Evolutionary conservation across 805 yeast genomes (phyloP), one percentile per base, ranked within the genome.

Genomic region (Maudiozyma bulderi): DNA sequence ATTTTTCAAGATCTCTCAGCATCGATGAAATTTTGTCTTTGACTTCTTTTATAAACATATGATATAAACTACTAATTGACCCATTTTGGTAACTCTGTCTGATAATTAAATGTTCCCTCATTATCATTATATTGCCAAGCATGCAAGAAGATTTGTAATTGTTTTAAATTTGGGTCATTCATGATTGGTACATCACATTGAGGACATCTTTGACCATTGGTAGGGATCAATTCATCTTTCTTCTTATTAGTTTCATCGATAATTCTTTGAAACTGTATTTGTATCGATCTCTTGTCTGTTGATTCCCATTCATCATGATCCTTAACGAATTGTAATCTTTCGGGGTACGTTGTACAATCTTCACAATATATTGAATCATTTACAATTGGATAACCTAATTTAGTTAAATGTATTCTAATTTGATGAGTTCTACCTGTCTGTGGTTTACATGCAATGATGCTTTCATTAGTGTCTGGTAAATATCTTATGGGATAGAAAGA

Each of bases 381-480:
- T 3, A 82, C 84, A 29, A 91, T 91, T 0, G 98, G 96, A 58
- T 72, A 76, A 0, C 96, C 96, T 14, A 93, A 57, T 55, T 77
- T 82, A 64, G 90, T 95, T 47, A 93, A 67, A 69, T 93, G 99
- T 0, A 93, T 95, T 53, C 99, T 72, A 44, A 93, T 87, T 64
- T 91, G 99, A 64, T 91, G 99, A 0, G 97, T 88, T 58, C 99
- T 73, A 0, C 99, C 99, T 0, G 98, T 90, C n/a, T 76, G 67
- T 2, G 99, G 99, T 55, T 72, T 75, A 65, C 97, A 90, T 45
- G 80, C 71, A 1, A 93, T 95, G 11, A 93, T 70, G 28, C 65
- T 83, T 46, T 66, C 57, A 44, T 71, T 62, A 1, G 20, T 30
- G 1, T 70, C 60, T 1, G 83, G 73, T 61, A 86, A 82, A 59